Percentiles rank a stretch among this genome's conserved stretches.
Evolutionary conservation across 345 rosid genomes (phyloP).

Genomic region (Mallotus nudiflorus): DNA sequence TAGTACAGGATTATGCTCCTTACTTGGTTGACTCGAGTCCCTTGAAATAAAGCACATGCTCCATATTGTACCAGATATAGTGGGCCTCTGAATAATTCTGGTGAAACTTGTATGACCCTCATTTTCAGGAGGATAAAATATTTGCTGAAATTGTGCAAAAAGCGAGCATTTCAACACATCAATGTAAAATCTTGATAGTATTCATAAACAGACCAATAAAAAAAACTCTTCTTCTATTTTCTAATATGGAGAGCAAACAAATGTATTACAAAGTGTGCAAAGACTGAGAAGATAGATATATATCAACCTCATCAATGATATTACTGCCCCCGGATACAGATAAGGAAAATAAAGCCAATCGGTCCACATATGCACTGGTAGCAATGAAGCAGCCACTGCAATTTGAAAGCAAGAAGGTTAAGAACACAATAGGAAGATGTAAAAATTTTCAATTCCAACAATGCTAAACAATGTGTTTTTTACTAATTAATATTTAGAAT

Average conservation of each 20-base stretch:
- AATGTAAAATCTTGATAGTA: slow-evolving; percentile 5
- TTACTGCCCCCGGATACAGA: slow-evolving; percentile 60
- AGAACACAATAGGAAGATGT: slow-evolving; percentile 2
- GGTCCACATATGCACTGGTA: slow-evolving; percentile 82
- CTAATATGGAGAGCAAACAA: background rate
- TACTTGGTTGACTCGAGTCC: slow-evolving; percentile 45
- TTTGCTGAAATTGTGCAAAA: slow-evolving; percentile 51
- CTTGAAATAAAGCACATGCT: slow-evolving; percentile 94
- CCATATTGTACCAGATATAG: slow-evolving; percentile 86
- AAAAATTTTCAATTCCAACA: no score
- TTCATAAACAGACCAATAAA: background rate
- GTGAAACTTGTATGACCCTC: slow-evolving; percentile 43
- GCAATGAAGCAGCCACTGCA: slow-evolving; percentile 81
- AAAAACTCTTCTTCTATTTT: background rate
- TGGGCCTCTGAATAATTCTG: slow-evolving; percentile 39
- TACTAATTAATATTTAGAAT: background rate
- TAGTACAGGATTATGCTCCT: slow-evolving; percentile 73
- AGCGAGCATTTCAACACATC: slow-evolving; percentile 20
- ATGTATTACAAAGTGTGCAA: background rate
- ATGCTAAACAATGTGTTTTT: no score
- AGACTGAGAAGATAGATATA: slow-evolving; percentile 7
- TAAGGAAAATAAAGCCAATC: slow-evolving; percentile 75
- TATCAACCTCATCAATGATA: slow-evolving; percentile 66
- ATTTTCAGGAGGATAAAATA: slow-evolving; percentile 72
- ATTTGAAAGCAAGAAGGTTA: slow-evolving; percentile 18